These are phyloP conservation scores for Chrysosporium queenslandicum DNA, from an alignment of 2,329 filamentous ascomycete genomes.

Conservation along the genomic window DNA sequence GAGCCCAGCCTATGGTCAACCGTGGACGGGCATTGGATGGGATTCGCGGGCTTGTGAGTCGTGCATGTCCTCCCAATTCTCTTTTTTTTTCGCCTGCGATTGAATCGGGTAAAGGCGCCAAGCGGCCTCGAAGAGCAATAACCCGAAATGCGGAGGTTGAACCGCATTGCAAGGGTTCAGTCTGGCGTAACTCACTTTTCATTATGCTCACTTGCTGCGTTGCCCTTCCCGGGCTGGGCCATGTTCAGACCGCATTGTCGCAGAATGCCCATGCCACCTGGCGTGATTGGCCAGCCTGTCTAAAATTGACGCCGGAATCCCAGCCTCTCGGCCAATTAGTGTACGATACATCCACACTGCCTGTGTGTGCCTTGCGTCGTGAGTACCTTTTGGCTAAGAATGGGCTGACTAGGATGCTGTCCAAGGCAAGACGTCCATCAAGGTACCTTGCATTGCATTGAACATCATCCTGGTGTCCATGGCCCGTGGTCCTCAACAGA, in stretches of 20 bases:
- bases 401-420: not conserved
- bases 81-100: not conserved
- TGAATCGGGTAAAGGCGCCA: slow-evolving; percentile 1
- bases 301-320: slow-evolving; percentile 6
- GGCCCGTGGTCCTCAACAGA: no score
- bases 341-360: no score
- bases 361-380: no score
- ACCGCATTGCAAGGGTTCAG: slow-evolving; percentile 8
- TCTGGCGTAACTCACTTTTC: slow-evolving; percentile 4
- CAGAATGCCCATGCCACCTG: not conserved
- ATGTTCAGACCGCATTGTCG: not conserved
- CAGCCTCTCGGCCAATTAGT: not conserved
- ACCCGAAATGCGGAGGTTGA: slow-evolving; percentile 5
- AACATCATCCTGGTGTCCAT: no score
- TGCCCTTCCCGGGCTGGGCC: not conserved
- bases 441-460: not conserved
- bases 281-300: slow-evolving; percentile 1
- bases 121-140: not conserved
- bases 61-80: slow-evolving; percentile 8
- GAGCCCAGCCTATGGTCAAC: not conserved
- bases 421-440: no score
- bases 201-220: no score
- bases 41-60: slow-evolving; percentile 6
- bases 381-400: no score
- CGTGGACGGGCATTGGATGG: not conserved